phyloP scores from a whole-genome alignment of 2,329 filamentous ascomycete species.

The Colletotrichum tabaci region DNA sequence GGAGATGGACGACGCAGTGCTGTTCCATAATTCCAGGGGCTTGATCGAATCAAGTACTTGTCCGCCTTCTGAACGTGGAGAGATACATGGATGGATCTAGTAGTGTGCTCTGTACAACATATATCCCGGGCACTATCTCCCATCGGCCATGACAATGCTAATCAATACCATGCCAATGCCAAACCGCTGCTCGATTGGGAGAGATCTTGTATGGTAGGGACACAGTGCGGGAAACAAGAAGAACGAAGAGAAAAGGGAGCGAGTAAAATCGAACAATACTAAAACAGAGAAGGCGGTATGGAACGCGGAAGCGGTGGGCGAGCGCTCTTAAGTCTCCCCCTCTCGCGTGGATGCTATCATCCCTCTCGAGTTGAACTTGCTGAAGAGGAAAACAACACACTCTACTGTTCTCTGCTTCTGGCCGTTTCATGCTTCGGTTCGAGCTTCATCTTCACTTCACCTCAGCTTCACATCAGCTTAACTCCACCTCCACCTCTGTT shows the following conservation, averaged over 20 bases:
- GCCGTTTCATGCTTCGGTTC: constrained; percentile 24
- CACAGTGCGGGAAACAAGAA: no score
- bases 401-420: constrained; percentile 3
- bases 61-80: not conserved
- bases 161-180: not conserved
- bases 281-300: no score
- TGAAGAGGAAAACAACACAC: not conserved
- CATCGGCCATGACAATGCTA: not conserved
- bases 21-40: constrained; percentile 3
- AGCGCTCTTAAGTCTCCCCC: no score
- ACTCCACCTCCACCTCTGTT: constrained; percentile 37
- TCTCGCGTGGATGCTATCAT: no score
- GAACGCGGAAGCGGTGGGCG: no score
- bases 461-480: constrained; percentile 19
- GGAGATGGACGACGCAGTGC: constrained; percentile 10
- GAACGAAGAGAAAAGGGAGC: no score
- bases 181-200: not conserved
- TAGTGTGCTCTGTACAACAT: not conserved
- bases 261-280: no score
- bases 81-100: not conserved
- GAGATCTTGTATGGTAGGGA: no score
- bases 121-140: not conserved
- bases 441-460: constrained; percentile 10
- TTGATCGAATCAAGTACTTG: constrained; percentile 9
- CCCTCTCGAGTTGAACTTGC: not conserved